Evolutionary conservation across 2,329 filamentous ascomycete genomes (phyloP), one percentile per base, ranked within the genome.

Genomic region (Cordyceps javanica): DNA sequence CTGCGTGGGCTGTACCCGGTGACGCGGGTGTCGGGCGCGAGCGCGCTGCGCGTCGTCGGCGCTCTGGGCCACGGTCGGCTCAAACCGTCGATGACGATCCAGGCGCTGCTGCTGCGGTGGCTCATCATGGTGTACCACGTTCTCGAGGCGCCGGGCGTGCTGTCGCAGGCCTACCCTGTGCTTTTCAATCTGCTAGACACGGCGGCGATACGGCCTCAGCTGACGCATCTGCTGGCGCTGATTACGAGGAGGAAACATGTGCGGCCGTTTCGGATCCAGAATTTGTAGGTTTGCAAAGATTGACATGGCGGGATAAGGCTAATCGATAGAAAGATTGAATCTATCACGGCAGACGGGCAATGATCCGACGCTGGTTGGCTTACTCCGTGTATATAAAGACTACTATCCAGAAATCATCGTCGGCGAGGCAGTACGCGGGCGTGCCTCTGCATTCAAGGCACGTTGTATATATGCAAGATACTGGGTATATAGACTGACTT

Each of bases 401-500:
- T 95, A 93, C 70, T 95, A 93, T 66, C 90, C 91, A 0, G 90
- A 96, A 68, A 90, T 95, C 56, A 90, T 95, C 59, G 81, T 93
- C 14, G 89, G 87, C 23, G 87, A 88, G 62, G 77, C 82, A 4
- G 81, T 83, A 30, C 76, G 77, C 55, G 83, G 83, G 38, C 80
- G 81, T 59, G 83, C 83, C 1, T 81, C 82, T 4, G 77, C 82
- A 1, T 87, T 87, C 69, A 85, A 82, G 70, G 81, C 82, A 67
- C 36, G 64, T 14, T 32, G 25, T 4, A 4, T 11, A n/a, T 38
- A 10, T 10, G n/a, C 5, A n/a, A n/a, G 10, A 21, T 4, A 34
- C 21, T 26, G 8, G 16, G n/a, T 14, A 3, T 2, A 6, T 5
- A 11, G 14, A 21, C 14, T 56, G n/a, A 56, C 54, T 1, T 3